Evolutionary conservation across 306 rosid genomes (phyloP).

Genomic region (Luffa acutangula): DNA sequence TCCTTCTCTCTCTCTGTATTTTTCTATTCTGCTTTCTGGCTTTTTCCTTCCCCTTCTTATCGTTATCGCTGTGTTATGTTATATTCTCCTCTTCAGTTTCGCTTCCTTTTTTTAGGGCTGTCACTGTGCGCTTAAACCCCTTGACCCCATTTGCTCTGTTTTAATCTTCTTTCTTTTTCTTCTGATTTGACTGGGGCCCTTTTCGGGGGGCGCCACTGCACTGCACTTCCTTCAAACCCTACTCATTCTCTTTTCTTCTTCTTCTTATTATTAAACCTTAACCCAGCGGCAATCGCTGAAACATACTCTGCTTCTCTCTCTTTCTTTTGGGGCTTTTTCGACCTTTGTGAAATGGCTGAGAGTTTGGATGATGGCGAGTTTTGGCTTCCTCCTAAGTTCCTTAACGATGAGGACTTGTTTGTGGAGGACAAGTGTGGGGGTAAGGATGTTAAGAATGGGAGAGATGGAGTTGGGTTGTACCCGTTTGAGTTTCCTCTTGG

Average conservation of each 20-base stretch:
- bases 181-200: conserved; percentile 7
- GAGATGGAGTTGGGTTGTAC: background rate
- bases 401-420: conserved; percentile 38
- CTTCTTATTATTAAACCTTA: conserved; percentile 5
- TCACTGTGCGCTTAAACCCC: background rate
- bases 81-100: background rate
- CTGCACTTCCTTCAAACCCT: background rate
- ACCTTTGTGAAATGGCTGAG: conserved; percentile 28
- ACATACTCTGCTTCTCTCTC: background rate
- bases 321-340: background rate
- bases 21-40: background rate
- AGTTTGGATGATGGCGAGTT: conserved; percentile 54
- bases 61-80: too few species aligned
- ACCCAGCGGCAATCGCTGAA: background rate
- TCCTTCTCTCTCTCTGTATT: background rate
- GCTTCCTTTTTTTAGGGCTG: background rate
- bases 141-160: background rate
- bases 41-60: background rate
- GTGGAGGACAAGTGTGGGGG: background rate
- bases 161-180: background rate
- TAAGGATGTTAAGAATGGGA: background rate
- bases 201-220: background rate
- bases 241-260: background rate
- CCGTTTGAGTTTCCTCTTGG: conserved; percentile 30
- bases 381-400: conserved; percentile 71